phyloP scores from a whole-genome alignment of 306 rosid species.

The Fragaria nilgerrensis region DNA sequence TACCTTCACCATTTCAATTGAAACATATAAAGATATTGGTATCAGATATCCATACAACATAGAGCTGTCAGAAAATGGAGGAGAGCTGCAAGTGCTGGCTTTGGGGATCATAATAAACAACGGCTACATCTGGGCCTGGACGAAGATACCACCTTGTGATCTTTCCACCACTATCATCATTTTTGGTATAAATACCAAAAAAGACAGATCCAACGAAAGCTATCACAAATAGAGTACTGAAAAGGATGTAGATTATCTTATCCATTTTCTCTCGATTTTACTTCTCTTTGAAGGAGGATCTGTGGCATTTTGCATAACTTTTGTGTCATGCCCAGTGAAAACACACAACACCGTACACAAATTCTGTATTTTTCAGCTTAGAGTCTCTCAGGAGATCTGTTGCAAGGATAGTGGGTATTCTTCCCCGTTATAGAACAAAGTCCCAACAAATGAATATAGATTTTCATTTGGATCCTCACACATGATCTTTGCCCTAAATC shows the following conservation, averaged over 20 bases:
- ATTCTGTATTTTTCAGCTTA: conserved; percentile 84
- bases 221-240: conserved; percentile 64
- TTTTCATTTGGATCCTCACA: conserved; percentile 93
- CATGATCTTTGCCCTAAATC: conserved; percentile 54
- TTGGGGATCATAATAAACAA: conserved; percentile 55
- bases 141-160: conserved; percentile 78
- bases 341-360: conserved; percentile 64
- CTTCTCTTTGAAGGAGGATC: conserved; percentile 94
- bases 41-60: conserved; percentile 87
- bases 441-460: conserved; percentile 81
- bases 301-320: conserved; percentile 85
- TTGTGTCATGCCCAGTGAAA: conserved; percentile 85
- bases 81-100: conserved; percentile 50
- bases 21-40: conserved; percentile 86
- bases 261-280: conserved; percentile 87
- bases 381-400: conserved; percentile 83
- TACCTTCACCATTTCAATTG: conserved; percentile 91
- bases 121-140: conserved; percentile 59
- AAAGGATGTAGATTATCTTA: conserved; percentile 75
- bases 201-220: conserved; percentile 63
- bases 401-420: conserved; percentile 64
- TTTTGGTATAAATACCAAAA: conserved; percentile 58
- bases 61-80: conserved; percentile 81
- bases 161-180: conserved; percentile 39
- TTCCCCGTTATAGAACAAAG: conserved; percentile 38